Conservation (phyloP, 2,329 filamentous ascomycete species). For the Cytospora leucostoma region DNA sequence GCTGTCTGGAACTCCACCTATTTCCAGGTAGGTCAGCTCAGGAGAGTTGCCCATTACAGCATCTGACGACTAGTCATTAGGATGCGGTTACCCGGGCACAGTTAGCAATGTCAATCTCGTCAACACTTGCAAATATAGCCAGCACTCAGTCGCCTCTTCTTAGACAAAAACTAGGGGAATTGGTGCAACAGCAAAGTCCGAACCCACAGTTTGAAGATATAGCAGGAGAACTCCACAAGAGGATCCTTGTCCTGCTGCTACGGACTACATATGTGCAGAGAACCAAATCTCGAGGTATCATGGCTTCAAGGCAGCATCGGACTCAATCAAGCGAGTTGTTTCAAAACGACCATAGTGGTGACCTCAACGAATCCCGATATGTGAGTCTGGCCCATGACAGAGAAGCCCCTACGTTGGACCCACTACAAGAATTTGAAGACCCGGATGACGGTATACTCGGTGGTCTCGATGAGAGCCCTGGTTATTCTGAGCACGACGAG, state of each 20-base stretch:
- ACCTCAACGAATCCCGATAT: not conserved
- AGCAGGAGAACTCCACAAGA: slow-evolving; percentile 1
- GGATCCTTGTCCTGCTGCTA: slow-evolving; percentile 6
- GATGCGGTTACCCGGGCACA: slow-evolving; percentile 11
- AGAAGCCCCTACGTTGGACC: not conserved
- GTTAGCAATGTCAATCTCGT: slow-evolving; percentile 17
- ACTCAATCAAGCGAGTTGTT: not conserved
- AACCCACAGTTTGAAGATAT: not conserved
- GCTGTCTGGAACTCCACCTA: slow-evolving; percentile 24
- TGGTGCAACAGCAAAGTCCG: slow-evolving; percentile 1
- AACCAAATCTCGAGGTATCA: not conserved
- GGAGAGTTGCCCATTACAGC: no score
- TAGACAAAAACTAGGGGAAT: slow-evolving; percentile 2
- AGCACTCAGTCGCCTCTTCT: slow-evolving; percentile 13
- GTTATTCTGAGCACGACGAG: not conserved
- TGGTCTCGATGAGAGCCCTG: not conserved
- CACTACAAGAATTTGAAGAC: not conserved
- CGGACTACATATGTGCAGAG: slow-evolving; percentile 6
- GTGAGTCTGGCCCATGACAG: not conserved
- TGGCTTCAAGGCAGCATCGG: not conserved
- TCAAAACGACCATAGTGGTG: not conserved
- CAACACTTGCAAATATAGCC: slow-evolving; percentile 14
- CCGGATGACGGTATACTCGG: not conserved
- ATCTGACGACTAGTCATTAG: slow-evolving; percentile 8
- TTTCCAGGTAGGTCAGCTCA: slow-evolving; percentile 19